Evolutionary conservation across 2,329 filamentous ascomycete species (phyloP).

Genomic region (Elsinoe australis): DNA sequence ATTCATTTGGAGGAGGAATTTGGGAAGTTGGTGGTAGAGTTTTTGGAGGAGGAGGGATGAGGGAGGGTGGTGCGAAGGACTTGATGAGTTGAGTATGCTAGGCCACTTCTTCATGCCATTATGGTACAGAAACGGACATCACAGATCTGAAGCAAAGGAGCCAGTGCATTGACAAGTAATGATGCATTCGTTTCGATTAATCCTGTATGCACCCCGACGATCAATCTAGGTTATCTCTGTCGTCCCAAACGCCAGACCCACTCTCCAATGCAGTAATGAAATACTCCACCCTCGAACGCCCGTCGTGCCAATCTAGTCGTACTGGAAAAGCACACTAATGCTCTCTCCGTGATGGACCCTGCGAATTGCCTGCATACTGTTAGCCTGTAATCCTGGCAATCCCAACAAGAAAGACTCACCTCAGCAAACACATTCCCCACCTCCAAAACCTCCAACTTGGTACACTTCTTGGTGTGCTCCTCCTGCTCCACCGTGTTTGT

Average conservation of each 20-base stretch:
- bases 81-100: too few species aligned
- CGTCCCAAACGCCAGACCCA: neutral
- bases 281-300: constrained; percentile 22
- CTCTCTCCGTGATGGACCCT: constrained; percentile 96
- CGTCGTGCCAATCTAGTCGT: constrained; percentile 46
- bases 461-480: constrained; percentile 67
- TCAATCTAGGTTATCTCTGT: neutral
- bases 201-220: neutral
- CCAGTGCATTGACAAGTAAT: too few species aligned
- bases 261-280: neutral
- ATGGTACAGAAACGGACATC: too few species aligned
- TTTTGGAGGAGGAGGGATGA: constrained; percentile 20
- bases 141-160: too few species aligned
- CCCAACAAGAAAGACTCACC: constrained; percentile 38
- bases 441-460: constrained; percentile 87
- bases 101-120: too few species aligned
- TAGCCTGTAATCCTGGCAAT: neutral
- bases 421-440: constrained; percentile 85
- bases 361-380: constrained; percentile 59
- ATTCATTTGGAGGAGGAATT: constrained; percentile 26
- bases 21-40: constrained; percentile 22
- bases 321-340: constrained; percentile 89
- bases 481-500: constrained; percentile 91
- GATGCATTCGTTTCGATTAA: too few species aligned
- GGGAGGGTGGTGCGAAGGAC: too few species aligned